Conservation (phyloP, 1,284 basidiomycete species). For the Heterobasidion annosum region DNA sequence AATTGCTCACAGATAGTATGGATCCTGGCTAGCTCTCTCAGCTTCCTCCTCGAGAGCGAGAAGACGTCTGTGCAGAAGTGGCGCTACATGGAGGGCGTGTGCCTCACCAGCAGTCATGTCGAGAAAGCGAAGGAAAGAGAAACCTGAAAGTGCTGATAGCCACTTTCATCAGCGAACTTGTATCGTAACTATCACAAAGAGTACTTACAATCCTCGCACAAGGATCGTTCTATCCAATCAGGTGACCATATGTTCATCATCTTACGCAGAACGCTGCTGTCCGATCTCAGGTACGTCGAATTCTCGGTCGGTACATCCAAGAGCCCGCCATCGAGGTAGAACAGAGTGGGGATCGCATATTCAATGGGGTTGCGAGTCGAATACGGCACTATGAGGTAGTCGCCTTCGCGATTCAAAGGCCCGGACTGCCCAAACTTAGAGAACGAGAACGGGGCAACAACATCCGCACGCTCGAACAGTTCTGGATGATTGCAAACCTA, state of each 20-base stretch:
- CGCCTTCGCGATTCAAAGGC: constrained; percentile 78
- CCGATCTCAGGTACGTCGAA: constrained; percentile 35
- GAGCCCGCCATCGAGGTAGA: constrained; percentile 79
- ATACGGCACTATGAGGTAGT: constrained; percentile 76
- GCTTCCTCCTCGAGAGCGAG: constrained; percentile 38
- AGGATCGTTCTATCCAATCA: constrained; percentile 71
- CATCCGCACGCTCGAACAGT: constrained; percentile 96
- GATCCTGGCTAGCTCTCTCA: constrained; percentile 28
- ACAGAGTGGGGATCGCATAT: constrained; percentile 64
- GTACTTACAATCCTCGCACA: constrained; percentile 52
- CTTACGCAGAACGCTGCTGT: constrained; percentile 56
- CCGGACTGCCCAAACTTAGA: constrained; percentile 78
- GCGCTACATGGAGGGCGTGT: constrained; percentile 48
- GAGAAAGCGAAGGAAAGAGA: constrained; percentile 73
- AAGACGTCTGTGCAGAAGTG: constrained; percentile 48
- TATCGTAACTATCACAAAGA: background rate
- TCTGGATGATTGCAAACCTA: constrained; percentile 98
- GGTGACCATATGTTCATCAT: constrained; percentile 90
- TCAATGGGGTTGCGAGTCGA: constrained; percentile 86
- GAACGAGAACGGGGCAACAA: constrained; percentile 89
- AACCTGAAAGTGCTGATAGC: constrained; percentile 30
- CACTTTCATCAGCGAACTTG: background rate
- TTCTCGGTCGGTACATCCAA: constrained; percentile 55
- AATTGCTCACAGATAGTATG: constrained; percentile 39
- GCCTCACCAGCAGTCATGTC: constrained; percentile 56